Conservation (phyloP, 257 asterid species). For the Leptodermis oblonga region DNA sequence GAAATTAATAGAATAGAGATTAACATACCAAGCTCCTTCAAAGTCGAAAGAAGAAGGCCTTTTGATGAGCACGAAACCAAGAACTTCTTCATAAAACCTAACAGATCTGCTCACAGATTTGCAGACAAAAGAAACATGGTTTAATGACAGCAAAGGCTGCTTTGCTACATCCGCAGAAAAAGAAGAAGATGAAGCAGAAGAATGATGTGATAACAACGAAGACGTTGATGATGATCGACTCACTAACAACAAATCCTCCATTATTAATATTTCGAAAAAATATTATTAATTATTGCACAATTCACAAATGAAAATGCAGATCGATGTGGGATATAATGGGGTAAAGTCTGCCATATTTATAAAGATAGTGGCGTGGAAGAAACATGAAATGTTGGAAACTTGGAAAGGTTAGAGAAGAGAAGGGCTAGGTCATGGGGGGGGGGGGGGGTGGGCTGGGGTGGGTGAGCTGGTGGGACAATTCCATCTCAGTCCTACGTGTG, state of each 20-base stretch:
- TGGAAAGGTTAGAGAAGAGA: neutral
- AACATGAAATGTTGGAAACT: neutral
- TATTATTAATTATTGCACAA: too few species aligned
- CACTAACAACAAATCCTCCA: conserved; percentile 10
- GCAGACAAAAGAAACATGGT: conserved; percentile 75
- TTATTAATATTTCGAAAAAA: neutral
- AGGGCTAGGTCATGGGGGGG: too few species aligned
- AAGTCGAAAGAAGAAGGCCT: conserved; percentile 83
- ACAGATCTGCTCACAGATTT: conserved; percentile 55
- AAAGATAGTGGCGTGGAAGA: neutral
- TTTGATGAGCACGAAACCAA: conserved; percentile 70
- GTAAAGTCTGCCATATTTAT: neutral
- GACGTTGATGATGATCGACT: conserved; percentile 12
- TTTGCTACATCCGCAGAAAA: neutral
- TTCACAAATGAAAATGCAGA: neutral
- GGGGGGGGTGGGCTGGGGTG: neutral
- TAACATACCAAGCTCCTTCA: conserved; percentile 79
- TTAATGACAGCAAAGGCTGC: conserved; percentile 51
- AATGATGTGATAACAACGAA: conserved; percentile 2
- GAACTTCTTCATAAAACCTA: conserved; percentile 56
- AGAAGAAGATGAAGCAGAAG: conserved; percentile 7
- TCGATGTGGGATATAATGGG: neutral
- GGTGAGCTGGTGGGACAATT: neutral
- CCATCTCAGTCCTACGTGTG: conserved; percentile 16
- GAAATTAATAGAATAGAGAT: too few species aligned